Evolutionary conservation across 1,139 yeast species (phyloP).

Genomic region (Suhomyces choctaworum): DNA sequence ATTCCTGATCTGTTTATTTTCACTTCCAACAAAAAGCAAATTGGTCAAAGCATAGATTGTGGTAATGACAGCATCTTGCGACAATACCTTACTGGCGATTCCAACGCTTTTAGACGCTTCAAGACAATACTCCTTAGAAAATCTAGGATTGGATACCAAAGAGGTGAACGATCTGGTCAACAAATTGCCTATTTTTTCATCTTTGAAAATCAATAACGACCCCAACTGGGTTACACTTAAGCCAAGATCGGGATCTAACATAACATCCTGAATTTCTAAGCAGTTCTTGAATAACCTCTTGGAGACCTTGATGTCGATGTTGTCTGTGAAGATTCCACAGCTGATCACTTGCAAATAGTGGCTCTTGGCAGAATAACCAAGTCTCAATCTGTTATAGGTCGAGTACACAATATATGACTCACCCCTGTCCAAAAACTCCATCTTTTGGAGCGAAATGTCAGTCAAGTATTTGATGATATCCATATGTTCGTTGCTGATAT

Average conservation of each 20-base stretch:
- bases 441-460: conserved; percentile 38
- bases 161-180: conserved; percentile 52
- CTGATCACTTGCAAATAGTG: conserved; percentile 43
- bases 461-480: conserved; percentile 33
- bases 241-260: conserved; percentile 50
- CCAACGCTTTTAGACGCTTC: conserved; percentile 45
- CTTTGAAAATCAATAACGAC: conserved; percentile 51
- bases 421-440: conserved; percentile 47
- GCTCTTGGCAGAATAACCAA: conserved; percentile 45
- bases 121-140: conserved; percentile 30
- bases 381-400: conserved; percentile 37
- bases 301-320: conserved; percentile 35
- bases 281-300: conserved; percentile 38
- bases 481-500: conserved; percentile 13
- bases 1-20: conserved; percentile 18
- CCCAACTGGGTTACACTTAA: conserved; percentile 55
- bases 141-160: conserved; percentile 47
- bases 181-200: conserved; percentile 45
- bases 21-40: conserved; percentile 60
- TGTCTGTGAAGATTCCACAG: conserved; percentile 45
- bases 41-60: conserved; percentile 83
- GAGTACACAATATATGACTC: conserved; percentile 48
- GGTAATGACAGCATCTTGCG: conserved; percentile 85
- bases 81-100: conserved; percentile 45
- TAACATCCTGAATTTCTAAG: conserved; percentile 41